Conservation (phyloP, 148 eudicot species). For the Pharnaceum exiguum region DNA sequence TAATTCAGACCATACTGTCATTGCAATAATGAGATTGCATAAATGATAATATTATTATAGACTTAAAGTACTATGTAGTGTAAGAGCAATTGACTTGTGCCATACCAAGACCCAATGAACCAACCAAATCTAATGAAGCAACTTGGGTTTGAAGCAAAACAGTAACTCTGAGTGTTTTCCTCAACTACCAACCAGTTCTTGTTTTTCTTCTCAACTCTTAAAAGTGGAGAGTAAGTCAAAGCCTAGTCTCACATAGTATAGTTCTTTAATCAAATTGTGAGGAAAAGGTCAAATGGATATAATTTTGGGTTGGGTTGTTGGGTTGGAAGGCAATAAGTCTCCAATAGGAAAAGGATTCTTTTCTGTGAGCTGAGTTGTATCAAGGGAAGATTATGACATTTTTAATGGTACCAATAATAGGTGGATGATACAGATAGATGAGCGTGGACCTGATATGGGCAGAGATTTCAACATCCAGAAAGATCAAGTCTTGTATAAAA, state of each 20-base stretch:
- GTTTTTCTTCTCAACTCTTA: neutral
- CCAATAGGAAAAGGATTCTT: neutral
- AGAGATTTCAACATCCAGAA: neutral
- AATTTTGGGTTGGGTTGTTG: conserved; percentile 10
- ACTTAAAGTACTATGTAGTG: no score
- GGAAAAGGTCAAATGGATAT: conserved; percentile 1
- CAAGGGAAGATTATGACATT: neutral
- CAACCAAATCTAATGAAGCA: conserved; percentile 22
- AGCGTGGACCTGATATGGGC: neutral
- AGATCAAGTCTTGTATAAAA: neutral
- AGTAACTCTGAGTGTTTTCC: neutral
- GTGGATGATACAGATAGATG: neutral
- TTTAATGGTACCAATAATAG: conserved; percentile 17
- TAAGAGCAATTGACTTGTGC: neutral
- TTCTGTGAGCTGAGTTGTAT: conserved; percentile 17
- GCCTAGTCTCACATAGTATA: conserved; percentile 11
- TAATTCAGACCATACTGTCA: neutral
- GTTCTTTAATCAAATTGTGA: conserved; percentile 1
- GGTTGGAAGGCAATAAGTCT: neutral
- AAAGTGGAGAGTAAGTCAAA: conserved; percentile 17
- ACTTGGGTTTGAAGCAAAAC: conserved; percentile 13
- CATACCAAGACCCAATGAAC: conserved; percentile 7
- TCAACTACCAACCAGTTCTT: conserved; percentile 1
- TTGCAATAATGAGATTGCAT: neutral
- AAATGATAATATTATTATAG: neutral